These are phyloP conservation scores for Moelleriella libera DNA, from an alignment of 2,329 filamentous ascomycete genomes.

Conservation along the genomic window DNA sequence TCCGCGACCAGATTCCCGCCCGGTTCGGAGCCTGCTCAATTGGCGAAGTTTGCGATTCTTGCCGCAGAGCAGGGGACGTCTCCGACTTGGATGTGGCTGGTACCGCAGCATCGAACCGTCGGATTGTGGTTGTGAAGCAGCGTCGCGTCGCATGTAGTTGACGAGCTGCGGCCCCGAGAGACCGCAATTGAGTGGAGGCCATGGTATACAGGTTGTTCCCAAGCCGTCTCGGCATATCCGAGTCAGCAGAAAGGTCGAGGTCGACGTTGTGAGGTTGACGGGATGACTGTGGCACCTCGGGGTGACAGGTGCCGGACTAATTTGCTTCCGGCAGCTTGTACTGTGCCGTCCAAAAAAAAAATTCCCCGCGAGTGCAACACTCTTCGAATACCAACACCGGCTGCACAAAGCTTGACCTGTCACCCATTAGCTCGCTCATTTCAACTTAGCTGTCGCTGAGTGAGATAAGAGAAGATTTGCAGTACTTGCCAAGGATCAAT, in stretches of 20 bases:
- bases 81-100: slow-evolving; percentile 22
- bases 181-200: slow-evolving; percentile 31
- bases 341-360: not conserved
- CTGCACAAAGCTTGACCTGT: no score
- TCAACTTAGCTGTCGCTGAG: no score
- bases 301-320: slow-evolving; percentile 4
- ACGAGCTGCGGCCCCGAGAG: slow-evolving; percentile 27
- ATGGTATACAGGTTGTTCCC: slow-evolving; percentile 13
- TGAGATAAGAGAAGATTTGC: no score
- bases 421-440: no score
- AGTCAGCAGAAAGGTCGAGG: not conserved
- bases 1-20: slow-evolving; percentile 65
- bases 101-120: slow-evolving; percentile 29
- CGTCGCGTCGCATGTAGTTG: slow-evolving; percentile 28
- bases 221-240: slow-evolving; percentile 1
- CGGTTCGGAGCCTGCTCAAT: slow-evolving; percentile 79
- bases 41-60: slow-evolving; percentile 28
- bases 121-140: slow-evolving; percentile 32
- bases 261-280: not conserved
- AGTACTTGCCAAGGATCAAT: no score
- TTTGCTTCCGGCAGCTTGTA: slow-evolving; percentile 1
- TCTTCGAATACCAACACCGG: not conserved
- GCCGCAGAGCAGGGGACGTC: slow-evolving; percentile 27
- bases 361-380: not conserved
- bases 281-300: not conserved